Evolutionary conservation across 768 basidiomycete species (phyloP).

Genomic region (Lenzites betulinus): DNA sequence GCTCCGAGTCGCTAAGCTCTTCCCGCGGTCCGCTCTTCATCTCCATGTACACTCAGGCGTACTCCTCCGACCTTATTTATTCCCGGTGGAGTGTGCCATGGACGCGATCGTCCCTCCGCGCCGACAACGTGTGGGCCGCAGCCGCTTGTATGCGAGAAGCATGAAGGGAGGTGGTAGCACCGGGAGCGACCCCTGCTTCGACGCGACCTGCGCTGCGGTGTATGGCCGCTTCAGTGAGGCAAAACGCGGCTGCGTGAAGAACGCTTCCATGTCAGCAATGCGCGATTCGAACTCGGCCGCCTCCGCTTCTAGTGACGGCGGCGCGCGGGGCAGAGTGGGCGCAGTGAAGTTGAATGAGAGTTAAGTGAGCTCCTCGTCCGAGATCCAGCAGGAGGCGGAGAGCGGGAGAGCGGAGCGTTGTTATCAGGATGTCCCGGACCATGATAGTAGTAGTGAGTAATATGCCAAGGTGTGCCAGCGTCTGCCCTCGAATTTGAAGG

Average conservation of each 20-base stretch:
- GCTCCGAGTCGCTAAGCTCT: no score
- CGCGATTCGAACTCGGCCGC: slow-evolving; percentile 58
- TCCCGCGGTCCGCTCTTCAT: no score
- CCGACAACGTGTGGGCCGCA: no score
- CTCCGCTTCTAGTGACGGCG: slow-evolving; percentile 62
- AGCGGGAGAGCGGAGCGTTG: slow-evolving; percentile 6
- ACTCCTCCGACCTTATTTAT: no score
- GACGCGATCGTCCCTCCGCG: no score
- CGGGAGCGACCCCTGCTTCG: slow-evolving; percentile 88
- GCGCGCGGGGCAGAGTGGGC: slow-evolving; percentile 53
- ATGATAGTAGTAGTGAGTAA: no score
- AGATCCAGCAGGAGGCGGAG: slow-evolving; percentile 9
- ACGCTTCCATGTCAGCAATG: slow-evolving; percentile 63
- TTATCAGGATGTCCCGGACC: slow-evolving; percentile 13
- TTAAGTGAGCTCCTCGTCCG: slow-evolving; percentile 19
- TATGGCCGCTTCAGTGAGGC: slow-evolving; percentile 76
- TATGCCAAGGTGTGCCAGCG: no score
- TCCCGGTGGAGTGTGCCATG: no score
- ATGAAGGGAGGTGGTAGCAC: slow-evolving; percentile 75
- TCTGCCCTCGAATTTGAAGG: no score
- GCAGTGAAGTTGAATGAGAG: slow-evolving; percentile 24
- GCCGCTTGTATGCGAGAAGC: slow-evolving; percentile 83
- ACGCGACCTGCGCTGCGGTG: slow-evolving; percentile 73
- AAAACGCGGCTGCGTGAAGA: slow-evolving; percentile 80
- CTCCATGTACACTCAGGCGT: no score